Evolutionary conservation across 306 rosid species (phyloP), one percentile per base, ranked within the genome.

Genomic region (Malus domestica): DNA sequence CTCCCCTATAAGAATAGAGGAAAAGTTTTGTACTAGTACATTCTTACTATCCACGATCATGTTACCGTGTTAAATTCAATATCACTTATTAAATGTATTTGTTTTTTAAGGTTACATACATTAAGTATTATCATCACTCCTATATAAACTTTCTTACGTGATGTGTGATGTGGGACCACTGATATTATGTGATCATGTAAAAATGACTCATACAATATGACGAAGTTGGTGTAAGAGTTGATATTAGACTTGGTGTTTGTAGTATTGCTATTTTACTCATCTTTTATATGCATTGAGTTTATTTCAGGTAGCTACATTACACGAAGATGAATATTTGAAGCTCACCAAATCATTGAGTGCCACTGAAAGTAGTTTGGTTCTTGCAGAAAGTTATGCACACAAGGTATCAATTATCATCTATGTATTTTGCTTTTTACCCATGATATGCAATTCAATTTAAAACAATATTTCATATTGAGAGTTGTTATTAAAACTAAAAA

Each of bases 301-400:
- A 49, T 15, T 49, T 49, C 3, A 58, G 63, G 81, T 90, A 12
- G 71, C 79, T 20, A 79, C 90, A 42, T 33, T 79, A 49, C 73
- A 71, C 40, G 80, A 71, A 54, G 82, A 68, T 45, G 86, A 87
- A 59, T 81, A 80, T 45, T 80, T 67, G 74, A 78, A 76, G 68
- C 88, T 89, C 33, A 67, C 61, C 67, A 54, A 70, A 70, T 82
- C 79, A 61, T 19, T 70, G 46, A 70, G 61, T 35, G 52, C 27
- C 71, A 30, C 68, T 0, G 64, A 78, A 23, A 74, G 57, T 30
- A 81, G 80, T 32, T 68, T 86, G 78, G 64, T 89, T 73, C 70
- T 78, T 55, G 84, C 93, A 0, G 62, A 71, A 71, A 79, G 79
- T 67, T 77, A 57, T 25, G 27, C 82, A 52, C 72, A 85, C 10